A percentile compares a stretch with the other conserved stretches of the same genome.
Conservation (phyloP, 495 filamentous ascomycete genomes). For the Tuber indicum region DNA sequence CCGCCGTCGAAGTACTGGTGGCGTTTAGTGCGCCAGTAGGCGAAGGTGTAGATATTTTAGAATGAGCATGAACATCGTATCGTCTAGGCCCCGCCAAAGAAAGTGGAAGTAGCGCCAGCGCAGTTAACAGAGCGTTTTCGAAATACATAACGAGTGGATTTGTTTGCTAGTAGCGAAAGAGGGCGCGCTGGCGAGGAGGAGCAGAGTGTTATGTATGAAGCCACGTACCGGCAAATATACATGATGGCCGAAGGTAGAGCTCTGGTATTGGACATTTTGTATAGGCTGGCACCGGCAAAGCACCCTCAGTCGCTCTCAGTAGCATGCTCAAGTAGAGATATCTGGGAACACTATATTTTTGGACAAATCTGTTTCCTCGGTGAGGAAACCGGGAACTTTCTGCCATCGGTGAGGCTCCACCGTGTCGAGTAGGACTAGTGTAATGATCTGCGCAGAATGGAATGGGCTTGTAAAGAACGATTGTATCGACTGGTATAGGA, state of each 20-base stretch:
- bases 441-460: neutral
- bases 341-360: neutral
- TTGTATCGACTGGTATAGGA: neutral
- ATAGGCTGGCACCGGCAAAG: neutral
- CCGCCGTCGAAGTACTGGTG: neutral
- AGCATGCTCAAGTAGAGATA: neutral
- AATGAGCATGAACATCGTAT: neutral
- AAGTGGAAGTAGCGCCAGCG: neutral
- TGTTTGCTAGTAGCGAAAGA: neutral
- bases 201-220: neutral
- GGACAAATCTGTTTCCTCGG: neutral
- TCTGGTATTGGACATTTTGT: neutral
- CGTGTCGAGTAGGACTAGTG: neutral
- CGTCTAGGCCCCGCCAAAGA: neutral
- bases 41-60: neutral
- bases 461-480: neutral
- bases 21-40: neutral
- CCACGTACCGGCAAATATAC: neutral
- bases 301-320: neutral
- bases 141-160: neutral
- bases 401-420: neutral
- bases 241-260: neutral
- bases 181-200: neutral
- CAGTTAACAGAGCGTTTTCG: neutral
- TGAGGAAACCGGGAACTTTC: neutral